These are phyloP conservation scores for Favolaschia claudopus DNA, from an alignment of 768 basidiomycete genomes.

Conservation along the genomic window DNA sequence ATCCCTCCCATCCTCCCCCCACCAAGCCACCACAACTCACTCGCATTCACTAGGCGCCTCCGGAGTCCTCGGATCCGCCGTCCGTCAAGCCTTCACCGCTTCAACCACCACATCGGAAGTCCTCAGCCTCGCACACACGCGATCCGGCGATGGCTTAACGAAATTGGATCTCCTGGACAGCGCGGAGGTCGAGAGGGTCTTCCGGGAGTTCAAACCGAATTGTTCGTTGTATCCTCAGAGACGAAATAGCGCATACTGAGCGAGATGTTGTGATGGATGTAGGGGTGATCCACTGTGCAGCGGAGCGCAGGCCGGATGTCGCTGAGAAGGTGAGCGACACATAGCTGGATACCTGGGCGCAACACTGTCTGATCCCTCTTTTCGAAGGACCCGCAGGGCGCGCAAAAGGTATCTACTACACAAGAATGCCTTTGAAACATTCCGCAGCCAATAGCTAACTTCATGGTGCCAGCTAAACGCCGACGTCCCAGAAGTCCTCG, in stretches of 20 bases:
- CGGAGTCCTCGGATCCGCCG: conserved; percentile 86
- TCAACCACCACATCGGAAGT: conserved; percentile 50
- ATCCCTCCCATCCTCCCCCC: background rate
- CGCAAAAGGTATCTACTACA: conserved; percentile 57
- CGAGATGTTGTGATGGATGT: conserved; percentile 11
- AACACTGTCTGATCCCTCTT: background rate
- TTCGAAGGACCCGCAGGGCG: conserved; percentile 71
- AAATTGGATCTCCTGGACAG: conserved; percentile 75
- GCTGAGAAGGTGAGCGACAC: conserved; percentile 76
- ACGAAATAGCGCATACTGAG: conserved; percentile 8
- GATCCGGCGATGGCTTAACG: conserved; percentile 57
- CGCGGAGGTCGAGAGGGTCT: conserved; percentile 58
- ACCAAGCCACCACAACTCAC: background rate
- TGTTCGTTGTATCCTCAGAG: conserved; percentile 57
- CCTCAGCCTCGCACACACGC: conserved; percentile 77
- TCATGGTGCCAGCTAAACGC: conserved; percentile 73
- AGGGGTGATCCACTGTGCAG: conserved; percentile 96
- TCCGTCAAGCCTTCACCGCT: conserved; percentile 69
- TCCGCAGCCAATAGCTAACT: no score
- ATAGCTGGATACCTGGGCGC: background rate
- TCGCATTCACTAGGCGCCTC: conserved; percentile 73
- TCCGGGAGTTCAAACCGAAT: conserved; percentile 67
- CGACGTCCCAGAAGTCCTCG: conserved; percentile 75
- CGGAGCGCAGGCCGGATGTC: conserved; percentile 91
- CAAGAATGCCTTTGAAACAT: background rate